Conservation (phyloP, 2,329 filamentous ascomycete genomes). For the Emergomyces pasteurianus region DNA sequence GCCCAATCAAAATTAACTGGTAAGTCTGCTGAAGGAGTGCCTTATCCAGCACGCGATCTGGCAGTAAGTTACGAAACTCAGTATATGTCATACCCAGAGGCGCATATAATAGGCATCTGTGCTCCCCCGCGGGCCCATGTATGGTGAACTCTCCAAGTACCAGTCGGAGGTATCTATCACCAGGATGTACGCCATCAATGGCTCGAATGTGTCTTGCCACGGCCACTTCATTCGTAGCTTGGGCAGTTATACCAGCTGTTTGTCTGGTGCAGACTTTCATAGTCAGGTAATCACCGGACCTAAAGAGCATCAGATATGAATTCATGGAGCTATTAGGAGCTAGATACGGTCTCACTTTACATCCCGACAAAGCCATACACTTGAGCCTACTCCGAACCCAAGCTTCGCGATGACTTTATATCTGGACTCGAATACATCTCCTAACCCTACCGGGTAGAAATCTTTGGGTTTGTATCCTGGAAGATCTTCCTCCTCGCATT, state of each 20-base stretch:
- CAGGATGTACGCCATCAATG: constrained; percentile 5
- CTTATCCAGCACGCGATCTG: constrained; percentile 9
- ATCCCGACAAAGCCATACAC: constrained; percentile 9
- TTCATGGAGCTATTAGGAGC: too few relatives aligned
- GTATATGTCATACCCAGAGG: constrained; percentile 25
- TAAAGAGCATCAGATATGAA: constrained; percentile 14
- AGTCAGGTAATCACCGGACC: constrained; percentile 11
- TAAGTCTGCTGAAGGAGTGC: constrained; percentile 8
- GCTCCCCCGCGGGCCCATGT: constrained; percentile 12
- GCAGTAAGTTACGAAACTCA: constrained; percentile 3
- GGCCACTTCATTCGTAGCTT: not conserved
- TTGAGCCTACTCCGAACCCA: too few relatives aligned
- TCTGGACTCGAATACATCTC: not conserved
- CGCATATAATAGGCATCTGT: constrained; percentile 25
- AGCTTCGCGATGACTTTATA: too few relatives aligned
- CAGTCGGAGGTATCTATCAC: constrained; percentile 11
- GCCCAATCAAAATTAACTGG: not conserved
- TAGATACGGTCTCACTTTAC: not conserved
- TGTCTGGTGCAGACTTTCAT: constrained; percentile 11
- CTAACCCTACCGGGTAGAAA: not conserved
- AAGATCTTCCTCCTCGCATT: constrained; percentile 1
- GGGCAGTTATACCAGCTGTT: not conserved
- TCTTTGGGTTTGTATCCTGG: not conserved
- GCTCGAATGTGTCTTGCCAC: not conserved
- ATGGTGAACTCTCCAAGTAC: constrained; percentile 13